Evolutionary conservation across 2,329 filamentous ascomycete species (phyloP).

Genomic region (Aspergillus sp.): DNA sequence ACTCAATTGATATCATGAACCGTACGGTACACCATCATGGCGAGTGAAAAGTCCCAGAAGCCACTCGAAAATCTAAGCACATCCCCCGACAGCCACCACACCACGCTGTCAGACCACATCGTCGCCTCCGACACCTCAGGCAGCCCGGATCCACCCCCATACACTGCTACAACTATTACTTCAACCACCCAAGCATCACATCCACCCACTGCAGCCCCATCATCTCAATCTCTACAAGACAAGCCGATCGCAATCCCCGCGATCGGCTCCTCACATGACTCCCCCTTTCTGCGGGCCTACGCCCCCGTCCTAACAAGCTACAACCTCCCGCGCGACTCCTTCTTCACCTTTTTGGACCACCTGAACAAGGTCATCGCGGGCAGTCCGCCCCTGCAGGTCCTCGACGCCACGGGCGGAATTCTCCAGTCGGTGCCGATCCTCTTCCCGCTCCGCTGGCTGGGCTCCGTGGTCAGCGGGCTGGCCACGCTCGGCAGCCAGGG

Average conservation of each 20-base stretch:
- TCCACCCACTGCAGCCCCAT: background rate
- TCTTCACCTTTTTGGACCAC: background rate
- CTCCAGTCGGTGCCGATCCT: background rate
- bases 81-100: background rate
- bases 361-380: slow-evolving; percentile 1
- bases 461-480: slow-evolving; percentile 1
- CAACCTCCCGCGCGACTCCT: slow-evolving; percentile 2
- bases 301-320: background rate
- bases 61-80: background rate
- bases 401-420: slow-evolving; percentile 1
- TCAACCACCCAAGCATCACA: slow-evolving; percentile 4
- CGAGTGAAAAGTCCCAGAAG: background rate
- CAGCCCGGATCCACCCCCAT: background rate
- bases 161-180: slow-evolving; percentile 4
- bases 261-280: background rate
- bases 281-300: background rate
- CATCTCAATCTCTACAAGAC: background rate
- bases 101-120: background rate
- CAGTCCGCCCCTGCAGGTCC: slow-evolving; percentile 2
- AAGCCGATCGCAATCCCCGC: slow-evolving; percentile 3
- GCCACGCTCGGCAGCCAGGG: slow-evolving; percentile 3
- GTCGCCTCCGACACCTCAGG: background rate
- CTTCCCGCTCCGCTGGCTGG: slow-evolving; percentile 1
- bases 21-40: background rate
- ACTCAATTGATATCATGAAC: too few species aligned